phyloP scores from a whole-genome alignment of 108 stramenopile species.

The Stephanodiscus triporus region DNA sequence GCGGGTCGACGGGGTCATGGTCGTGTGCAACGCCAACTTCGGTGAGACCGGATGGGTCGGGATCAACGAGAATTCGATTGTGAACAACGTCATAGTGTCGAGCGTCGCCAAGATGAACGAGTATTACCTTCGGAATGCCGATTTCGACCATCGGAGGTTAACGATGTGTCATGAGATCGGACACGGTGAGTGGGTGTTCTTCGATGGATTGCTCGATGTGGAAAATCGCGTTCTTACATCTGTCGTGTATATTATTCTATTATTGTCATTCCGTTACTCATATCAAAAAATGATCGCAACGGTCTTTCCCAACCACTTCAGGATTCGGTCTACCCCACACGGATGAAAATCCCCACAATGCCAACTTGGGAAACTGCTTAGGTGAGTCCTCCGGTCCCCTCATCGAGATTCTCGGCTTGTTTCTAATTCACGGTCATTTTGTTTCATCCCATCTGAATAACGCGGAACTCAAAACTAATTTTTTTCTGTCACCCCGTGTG shows the following conservation, averaged over 20 bases:
- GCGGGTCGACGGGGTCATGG: slow-evolving; percentile 59
- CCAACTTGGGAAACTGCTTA: slow-evolving; percentile 69
- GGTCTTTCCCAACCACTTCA: slow-evolving; percentile 26
- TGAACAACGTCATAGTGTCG: slow-evolving; percentile 38
- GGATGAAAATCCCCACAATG: slow-evolving; percentile 77
- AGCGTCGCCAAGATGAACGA: slow-evolving; percentile 84
- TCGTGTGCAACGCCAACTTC: slow-evolving; percentile 75
- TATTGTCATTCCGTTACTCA: background rate
- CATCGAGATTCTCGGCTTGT: background rate
- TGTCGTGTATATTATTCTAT: background rate
- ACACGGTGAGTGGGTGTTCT: slow-evolving; percentile 6
- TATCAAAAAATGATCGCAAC: background rate
- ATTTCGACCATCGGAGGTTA: slow-evolving; percentile 55
- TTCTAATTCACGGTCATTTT: background rate
- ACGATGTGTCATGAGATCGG: slow-evolving; percentile 63
- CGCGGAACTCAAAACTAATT: background rate
- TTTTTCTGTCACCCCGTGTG: background rate
- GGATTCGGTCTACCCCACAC: slow-evolving; percentile 85
- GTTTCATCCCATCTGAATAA: background rate
- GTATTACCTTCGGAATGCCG: slow-evolving; percentile 65
- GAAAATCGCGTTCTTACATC: background rate
- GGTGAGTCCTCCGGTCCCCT: background rate
- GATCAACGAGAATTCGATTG: slow-evolving; percentile 64
- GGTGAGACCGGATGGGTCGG: slow-evolving; percentile 81
- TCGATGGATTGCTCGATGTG: background rate